Evolutionary conservation across 78 protist genomes (phyloP).

Genomic region (Dictyostelium capitatum): DNA sequence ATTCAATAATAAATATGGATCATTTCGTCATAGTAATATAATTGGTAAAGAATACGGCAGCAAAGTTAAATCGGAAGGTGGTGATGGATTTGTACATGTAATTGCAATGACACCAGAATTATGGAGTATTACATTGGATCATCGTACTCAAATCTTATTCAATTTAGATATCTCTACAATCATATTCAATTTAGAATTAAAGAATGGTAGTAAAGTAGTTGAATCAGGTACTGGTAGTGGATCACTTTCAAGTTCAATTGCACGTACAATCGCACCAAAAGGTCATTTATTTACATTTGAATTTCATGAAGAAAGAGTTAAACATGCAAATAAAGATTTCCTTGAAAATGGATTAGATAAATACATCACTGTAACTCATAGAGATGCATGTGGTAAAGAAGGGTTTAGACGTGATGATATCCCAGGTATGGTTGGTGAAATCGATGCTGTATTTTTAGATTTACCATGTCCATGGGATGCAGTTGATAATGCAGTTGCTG

Average conservation of each 20-base stretch:
- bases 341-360: constrained; percentile 40
- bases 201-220: constrained; percentile 87
- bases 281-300: constrained; percentile 94
- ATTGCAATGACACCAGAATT: constrained; percentile 86
- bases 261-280: constrained; percentile 83
- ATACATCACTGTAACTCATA: constrained; percentile 62
- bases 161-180: constrained; percentile 88
- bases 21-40: constrained; percentile 22
- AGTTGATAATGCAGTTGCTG: constrained; percentile 67
- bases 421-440: constrained; percentile 17
- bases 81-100: constrained; percentile 74
- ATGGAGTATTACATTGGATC: constrained; percentile 87
- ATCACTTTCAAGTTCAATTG: constrained; percentile 86
- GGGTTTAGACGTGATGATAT: constrained; percentile 44
- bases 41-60: constrained; percentile 62
- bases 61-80: constrained; percentile 31
- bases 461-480: constrained; percentile 93
- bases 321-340: constrained; percentile 59
- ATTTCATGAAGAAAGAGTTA: constrained; percentile 89
- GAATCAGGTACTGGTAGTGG: constrained; percentile 97
- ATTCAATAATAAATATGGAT: constrained; percentile 55
- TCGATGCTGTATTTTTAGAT: constrained; percentile 95
- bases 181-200: constrained; percentile 60
- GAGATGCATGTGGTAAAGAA: constrained; percentile 67
- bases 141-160: constrained; percentile 94